Base-by-base conservation (phyloP, 2,329 filamentous ascomycete genomes). In the Seiridium cupressi region DNA sequence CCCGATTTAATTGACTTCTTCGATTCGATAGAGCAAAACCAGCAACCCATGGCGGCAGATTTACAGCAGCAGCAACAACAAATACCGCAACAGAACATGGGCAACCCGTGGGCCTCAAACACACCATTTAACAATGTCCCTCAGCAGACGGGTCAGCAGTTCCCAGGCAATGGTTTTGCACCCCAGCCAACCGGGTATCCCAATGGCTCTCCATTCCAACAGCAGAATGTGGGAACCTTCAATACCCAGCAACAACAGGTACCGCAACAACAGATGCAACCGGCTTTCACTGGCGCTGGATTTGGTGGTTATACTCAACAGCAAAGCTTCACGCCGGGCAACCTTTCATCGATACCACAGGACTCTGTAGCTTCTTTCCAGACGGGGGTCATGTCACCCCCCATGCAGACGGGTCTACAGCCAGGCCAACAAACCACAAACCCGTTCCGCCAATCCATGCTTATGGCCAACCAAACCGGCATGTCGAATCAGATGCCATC, bases 1-100 rank as follows among this genome's bases (percentile, higher is more conserved):
- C 87, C 89, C 35, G 91, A 96, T 78, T 81, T 96, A 62, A 98
- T 96, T 71, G 95, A 94, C 78, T 97, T 96, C 76, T 97, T 97
- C 73, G 94, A 89, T 70, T 93, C 92, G 5, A 97, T 96, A 69
- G 93, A 97, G 70, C 88, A 92, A 71, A 93, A 93, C 64, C 92
- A 95, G 73, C 91, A 91, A 56, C 81, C 89, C 1, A 85, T 91
- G 81, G 81, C 76, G 44, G 71, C 75, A 1, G 74, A 75, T 44
- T 63, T 74, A 1, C 77, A 77, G 57, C 71, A 75, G 44, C 66
- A 76, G 44, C 76, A 77, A 35, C 49, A 53, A 18, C 49, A 38
- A 35, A 31, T 36, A n/a, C 49, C n/a, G 46, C 72, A 71, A 44
- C 61, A 61, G 55, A 73, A 72, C 56, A 69, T 70, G 13, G 75